Conservation (phyloP, 371 early-diverging fungal species). For the Apophysomyces variabilis region DNA sequence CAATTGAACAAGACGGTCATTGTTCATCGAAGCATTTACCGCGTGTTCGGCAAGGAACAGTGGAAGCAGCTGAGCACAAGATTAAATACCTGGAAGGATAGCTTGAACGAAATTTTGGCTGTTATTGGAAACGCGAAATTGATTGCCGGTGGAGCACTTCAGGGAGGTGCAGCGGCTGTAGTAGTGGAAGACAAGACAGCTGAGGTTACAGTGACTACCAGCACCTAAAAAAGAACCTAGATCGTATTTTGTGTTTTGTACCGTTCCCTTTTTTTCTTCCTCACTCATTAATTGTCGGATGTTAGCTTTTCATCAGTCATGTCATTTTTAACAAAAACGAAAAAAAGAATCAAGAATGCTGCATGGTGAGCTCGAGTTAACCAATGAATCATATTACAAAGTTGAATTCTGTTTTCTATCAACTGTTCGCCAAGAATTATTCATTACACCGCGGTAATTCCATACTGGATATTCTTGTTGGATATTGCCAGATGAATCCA, state of each 20-base stretch:
- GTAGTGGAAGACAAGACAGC: constrained; percentile 42
- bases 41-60: constrained; percentile 82
- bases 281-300: constrained; percentile 8
- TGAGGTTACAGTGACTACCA: constrained; percentile 21
- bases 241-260: constrained; percentile 5
- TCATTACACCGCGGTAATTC: constrained; percentile 88
- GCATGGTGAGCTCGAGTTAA: constrained; percentile 6
- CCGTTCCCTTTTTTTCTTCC: constrained; percentile 8
- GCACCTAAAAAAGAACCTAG: constrained; percentile 1
- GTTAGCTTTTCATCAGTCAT: constrained; percentile 8
- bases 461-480: constrained; percentile 81
- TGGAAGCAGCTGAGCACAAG: constrained; percentile 77
- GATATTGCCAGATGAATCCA: constrained; percentile 75
- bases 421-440: constrained; percentile 68
- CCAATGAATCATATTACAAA: neutral
- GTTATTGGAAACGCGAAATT: constrained; percentile 86
- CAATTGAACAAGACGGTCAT: constrained; percentile 82
- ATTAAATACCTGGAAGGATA: constrained; percentile 81
- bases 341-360: constrained; percentile 4
- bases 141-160: constrained; percentile 57
- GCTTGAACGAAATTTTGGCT: constrained; percentile 77
- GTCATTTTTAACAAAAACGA: neutral
- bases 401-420: constrained; percentile 16
- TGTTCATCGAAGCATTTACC: constrained; percentile 82
- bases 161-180: constrained; percentile 44